A percentile compares a stretch with the other conserved stretches of the same genome.
These are phyloP conservation scores for Globisporangium perplexum DNA, from an alignment of 352 stramenopile genomes.

Conservation along the genomic window DNA sequence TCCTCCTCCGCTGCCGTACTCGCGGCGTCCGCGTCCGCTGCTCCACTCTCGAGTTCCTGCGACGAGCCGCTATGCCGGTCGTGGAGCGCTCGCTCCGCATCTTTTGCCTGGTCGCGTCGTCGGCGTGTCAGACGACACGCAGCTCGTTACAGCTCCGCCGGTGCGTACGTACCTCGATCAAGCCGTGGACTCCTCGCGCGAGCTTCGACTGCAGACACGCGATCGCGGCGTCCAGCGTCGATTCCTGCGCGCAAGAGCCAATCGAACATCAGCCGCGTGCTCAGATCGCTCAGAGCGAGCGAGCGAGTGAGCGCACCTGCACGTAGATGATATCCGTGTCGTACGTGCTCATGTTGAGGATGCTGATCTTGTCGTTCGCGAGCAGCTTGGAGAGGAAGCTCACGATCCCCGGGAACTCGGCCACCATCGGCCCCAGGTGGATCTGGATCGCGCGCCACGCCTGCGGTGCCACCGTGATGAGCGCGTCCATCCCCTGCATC, in stretches of 20 bases:
- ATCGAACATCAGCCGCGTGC: neutral
- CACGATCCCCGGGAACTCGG: conserved; percentile 78
- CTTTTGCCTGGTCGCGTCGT: conserved; percentile 31
- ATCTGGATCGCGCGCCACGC: conserved; percentile 82
- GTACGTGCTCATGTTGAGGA: conserved; percentile 90
- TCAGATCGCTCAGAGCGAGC: neutral
- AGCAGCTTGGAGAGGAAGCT: conserved; percentile 83
- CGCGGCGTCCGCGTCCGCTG: neutral
- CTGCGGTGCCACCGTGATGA: conserved; percentile 67
- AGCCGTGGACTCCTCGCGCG: conserved; percentile 64
- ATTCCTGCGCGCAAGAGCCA: neutral
- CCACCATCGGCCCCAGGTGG: conserved; percentile 80
- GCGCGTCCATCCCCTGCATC: conserved; percentile 46
- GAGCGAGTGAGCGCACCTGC: conserved; percentile 23
- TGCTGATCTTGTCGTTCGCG: conserved; percentile 81
- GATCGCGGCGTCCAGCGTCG: conserved; percentile 39
- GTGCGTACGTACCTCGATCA: conserved; percentile 75
- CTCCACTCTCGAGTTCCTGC: neutral
- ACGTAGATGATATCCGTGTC: conserved; percentile 88
- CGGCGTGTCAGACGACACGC: neutral
- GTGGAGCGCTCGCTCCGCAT: conserved; percentile 26
- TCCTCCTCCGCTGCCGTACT: neutral
- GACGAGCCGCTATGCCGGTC: conserved; percentile 2
- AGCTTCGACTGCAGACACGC: conserved; percentile 75
- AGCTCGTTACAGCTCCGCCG: too few relatives aligned